Base-by-base conservation (phyloP, 805 yeast species). In the Metschnikowia rubicola region DNA sequence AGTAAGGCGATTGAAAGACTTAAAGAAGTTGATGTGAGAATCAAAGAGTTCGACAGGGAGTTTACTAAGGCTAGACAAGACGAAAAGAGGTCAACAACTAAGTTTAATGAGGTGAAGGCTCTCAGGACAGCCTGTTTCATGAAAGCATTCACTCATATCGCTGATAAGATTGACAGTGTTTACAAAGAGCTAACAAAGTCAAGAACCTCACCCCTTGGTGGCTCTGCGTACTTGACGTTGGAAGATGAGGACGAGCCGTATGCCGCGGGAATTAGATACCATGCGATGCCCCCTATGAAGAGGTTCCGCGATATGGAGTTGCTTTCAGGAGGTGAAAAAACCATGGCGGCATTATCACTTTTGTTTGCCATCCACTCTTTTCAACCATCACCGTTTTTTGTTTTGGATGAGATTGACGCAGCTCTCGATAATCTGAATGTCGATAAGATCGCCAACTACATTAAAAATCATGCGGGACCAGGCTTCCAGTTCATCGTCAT, bases 331-430 rank as follows among this genome's bases (percentile, higher is more conserved):
- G 99, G 99, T 46, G 99, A 94, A 62, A 90, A 91, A 62, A 88
- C 97, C 2, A 84, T 94, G 64, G 99, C 99, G 2, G 99, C 99
- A 0, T 70, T 94, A 53, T 97, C 98, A 0, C 71, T 94, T 52
- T 66, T 94, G 40, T 94, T 94, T 69, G 91, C 98, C 0, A 81
- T 91, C 36, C 97, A 94, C 63, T 83, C 95, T 0, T 86, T 72
- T 66, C 92, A 84, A 43, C 97, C 97, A 2, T 85, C 97, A 1
- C 99, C 99, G 30, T 94, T 94, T 63, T 92, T 94, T 62, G 96
- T 94, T 0, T 71, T 94, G 37, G 99, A 94, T 64, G 99, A 94
- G 67, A 90, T 94, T n/a, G 99, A 94, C 68, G 98, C 99, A 0
- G 98, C 98, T 0, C 76, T 94, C 49, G 99, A 94, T 66, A 84